Base-by-base conservation (phyloP, 306 rosid species). In the Cyclanthera cordifolia region DNA sequence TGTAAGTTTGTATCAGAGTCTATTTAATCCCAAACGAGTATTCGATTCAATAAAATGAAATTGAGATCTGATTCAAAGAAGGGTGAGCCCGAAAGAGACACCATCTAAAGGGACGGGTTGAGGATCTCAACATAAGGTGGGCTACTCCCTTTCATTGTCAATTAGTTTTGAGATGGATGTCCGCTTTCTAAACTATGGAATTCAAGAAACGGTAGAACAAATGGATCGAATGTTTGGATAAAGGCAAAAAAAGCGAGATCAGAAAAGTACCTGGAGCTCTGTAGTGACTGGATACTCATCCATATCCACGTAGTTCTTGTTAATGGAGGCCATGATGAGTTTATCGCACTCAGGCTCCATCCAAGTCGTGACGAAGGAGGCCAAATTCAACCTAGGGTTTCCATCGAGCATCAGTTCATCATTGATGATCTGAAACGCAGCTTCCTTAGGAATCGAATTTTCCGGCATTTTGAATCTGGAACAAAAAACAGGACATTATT, bases 301-400 rank as follows among this genome's bases (percentile, higher is more conserved):
- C 87, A 83, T 83, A 78, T 83, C 87, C 2, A 83, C 87, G 51
- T 83, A 83, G 50, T 83, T 83, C 81, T 83, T 83, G 76, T 80
- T 83, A 57, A 81, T 53, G 70, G 85, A 21, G 17, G 77, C 72
- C 85, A 81, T 84, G 41, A 81, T 78, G 67, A 81, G 85, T 63
- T 78, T 84, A 43, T 81, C 88, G 25, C 88, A 84, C 65, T 81
- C 88, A 3, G 88, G 88, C 73, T 84, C 88, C 88, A 84, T 84
- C 88, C 88, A 84, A 23, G 88, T 84, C 16, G 88, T 84, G 45
- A 84, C 88, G 15, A 84, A 84, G 30, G 88, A 84, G 2, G 88
- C 88, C 53, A 84, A 52, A 32, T 84, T 84, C 51, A 84, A 71
- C 80, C 85, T 69, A 6, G 85, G 88, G 24, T 84, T 84, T 11